A percentile compares a stretch with the other conserved stretches of the same genome.
phyloP scores from a whole-genome alignment of 768 basidiomycete genomes.

The Panaeolus cyanescens region DNA sequence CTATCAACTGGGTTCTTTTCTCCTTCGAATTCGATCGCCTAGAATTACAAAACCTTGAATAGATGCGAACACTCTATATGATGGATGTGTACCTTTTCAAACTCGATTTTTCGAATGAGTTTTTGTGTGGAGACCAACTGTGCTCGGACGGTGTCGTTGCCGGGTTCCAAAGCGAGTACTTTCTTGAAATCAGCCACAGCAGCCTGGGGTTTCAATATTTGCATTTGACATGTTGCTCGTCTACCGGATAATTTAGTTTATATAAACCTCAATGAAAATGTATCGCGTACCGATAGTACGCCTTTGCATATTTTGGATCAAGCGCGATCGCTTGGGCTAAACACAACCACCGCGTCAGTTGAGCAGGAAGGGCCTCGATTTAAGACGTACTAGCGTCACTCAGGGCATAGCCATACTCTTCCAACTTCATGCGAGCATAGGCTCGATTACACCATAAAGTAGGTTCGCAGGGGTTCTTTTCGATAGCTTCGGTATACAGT shows the following conservation, averaged over 20 bases:
- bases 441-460: conserved; percentile 96
- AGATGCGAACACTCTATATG: conserved; percentile 1
- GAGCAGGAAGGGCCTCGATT: not conserved
- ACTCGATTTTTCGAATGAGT: conserved; percentile 85
- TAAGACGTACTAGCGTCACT: conserved; percentile 75
- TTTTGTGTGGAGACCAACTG: conserved; percentile 92
- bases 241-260: conserved; percentile 35
- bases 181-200: conserved; percentile 90
- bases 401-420: conserved; percentile 92
- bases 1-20: conserved; percentile 78
- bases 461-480: conserved; percentile 84
- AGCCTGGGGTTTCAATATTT: conserved; percentile 83
- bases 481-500: conserved; percentile 84
- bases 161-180: conserved; percentile 80
- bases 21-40: conserved; percentile 94
- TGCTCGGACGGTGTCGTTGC: conserved; percentile 75
- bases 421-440: conserved; percentile 87
- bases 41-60: not conserved
- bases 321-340: conserved; percentile 83
- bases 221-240: conserved; percentile 88
- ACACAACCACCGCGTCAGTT: conserved; percentile 2
- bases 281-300: conserved; percentile 70
- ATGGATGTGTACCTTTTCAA: conserved; percentile 74
- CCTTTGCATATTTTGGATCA: conserved; percentile 90
- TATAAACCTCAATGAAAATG: conserved; percentile 6